These are phyloP conservation scores for Venturia carpophila DNA, from an alignment of 2,329 filamentous ascomycete genomes.

Conservation along the genomic window DNA sequence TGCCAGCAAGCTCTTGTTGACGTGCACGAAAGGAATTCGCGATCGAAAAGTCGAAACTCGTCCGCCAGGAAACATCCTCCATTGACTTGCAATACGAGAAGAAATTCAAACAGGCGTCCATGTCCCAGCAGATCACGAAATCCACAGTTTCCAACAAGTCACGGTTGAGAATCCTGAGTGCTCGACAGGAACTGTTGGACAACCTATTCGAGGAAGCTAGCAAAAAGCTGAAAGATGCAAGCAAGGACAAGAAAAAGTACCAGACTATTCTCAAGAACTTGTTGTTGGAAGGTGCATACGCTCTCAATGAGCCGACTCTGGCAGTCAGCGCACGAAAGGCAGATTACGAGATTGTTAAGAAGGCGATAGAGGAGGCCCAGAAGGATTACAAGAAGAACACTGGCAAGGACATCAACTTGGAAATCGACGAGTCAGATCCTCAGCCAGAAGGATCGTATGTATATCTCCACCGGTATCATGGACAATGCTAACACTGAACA, in stretches of 20 bases:
- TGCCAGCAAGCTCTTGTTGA: neutral
- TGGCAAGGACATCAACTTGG: conserved; percentile 60
- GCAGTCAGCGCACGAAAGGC: conserved; percentile 68
- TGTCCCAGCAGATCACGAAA: conserved; percentile 97
- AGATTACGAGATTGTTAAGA: conserved; percentile 67
- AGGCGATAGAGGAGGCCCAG: conserved; percentile 67
- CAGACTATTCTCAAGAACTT: conserved; percentile 67
- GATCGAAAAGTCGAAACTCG: conserved; percentile 98
- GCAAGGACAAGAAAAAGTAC: conserved; percentile 68
- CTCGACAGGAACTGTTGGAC: conserved; percentile 86
- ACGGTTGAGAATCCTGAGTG: conserved; percentile 75
- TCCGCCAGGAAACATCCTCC: conserved; percentile 84
- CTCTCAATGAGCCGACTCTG: conserved; percentile 72
- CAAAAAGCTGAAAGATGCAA: conserved; percentile 57
- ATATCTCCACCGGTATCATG: neutral
- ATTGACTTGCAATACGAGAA: conserved; percentile 94
- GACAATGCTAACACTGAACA: conserved; percentile 32
- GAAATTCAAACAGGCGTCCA: conserved; percentile 97
- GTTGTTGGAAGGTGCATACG: conserved; percentile 83
- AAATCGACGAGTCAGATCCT: conserved; percentile 69
- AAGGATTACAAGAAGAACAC: conserved; percentile 77
- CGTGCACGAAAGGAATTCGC: conserved; percentile 63
- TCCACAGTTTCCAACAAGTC: conserved; percentile 96
- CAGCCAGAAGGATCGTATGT: conserved; percentile 77
- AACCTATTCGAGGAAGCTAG: conserved; percentile 75